Percentiles rank a stretch among this genome's conserved stretches.
These are phyloP conservation scores for Talaromyces ruber DNA, from an alignment of 495 filamentous ascomycete species.

Conservation along the genomic window DNA sequence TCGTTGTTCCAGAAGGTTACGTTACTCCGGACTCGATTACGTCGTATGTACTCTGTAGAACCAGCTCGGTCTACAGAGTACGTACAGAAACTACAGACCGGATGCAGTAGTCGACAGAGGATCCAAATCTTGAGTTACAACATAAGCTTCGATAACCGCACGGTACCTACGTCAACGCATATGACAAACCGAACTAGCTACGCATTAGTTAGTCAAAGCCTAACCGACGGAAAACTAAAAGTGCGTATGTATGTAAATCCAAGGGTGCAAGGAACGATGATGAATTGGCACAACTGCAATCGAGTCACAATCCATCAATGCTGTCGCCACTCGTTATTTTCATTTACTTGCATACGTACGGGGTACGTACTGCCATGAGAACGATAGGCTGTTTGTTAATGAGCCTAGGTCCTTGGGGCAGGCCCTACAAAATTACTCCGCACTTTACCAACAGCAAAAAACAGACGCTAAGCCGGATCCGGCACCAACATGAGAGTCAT, in stretches of 20 bases:
- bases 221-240: neutral
- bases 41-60: neutral
- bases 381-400: neutral
- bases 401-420: neutral
- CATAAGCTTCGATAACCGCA: neutral
- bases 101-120: neutral
- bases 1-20: neutral
- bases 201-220: neutral
- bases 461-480: neutral
- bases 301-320: neutral
- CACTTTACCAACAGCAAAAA: neutral
- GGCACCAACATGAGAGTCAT: neutral
- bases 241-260: neutral
- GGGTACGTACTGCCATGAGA: neutral
- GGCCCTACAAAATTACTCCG: neutral
- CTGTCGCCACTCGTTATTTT: neutral
- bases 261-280: neutral
- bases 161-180: neutral
- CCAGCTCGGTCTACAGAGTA: neutral
- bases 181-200: neutral
- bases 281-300: neutral
- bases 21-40: neutral
- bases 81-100: neutral
- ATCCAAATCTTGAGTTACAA: neutral
- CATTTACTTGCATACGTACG: neutral